Conservation (phyloP, 1,284 basidiomycete genomes). For the Trichosporon sp. region DNA sequence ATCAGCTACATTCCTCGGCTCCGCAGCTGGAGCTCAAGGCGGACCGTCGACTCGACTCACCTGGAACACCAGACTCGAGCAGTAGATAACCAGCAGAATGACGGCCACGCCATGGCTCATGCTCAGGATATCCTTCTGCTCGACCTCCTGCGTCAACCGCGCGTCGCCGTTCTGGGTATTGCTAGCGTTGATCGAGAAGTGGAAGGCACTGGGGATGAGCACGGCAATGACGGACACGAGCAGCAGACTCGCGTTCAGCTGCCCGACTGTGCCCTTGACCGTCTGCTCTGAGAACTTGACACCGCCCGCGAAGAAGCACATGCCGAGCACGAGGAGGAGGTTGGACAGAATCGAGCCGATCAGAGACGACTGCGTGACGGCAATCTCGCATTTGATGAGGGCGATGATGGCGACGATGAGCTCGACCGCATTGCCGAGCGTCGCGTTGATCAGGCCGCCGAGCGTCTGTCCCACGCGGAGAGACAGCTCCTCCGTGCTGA, state of each 20-base stretch:
- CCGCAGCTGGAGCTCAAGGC: no score
- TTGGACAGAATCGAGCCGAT: constrained; percentile 62
- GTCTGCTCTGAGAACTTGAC: constrained; percentile 45
- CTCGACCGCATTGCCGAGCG: constrained; percentile 52
- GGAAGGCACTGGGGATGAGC: constrained; percentile 51
- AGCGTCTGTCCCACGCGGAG: constrained; percentile 68
- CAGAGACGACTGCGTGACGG: constrained; percentile 68
- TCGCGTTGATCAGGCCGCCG: constrained; percentile 50
- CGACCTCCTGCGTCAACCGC: constrained; percentile 34
- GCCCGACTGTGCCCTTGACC: constrained; percentile 46
- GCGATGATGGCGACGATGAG: constrained; percentile 65
- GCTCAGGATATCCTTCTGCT: constrained; percentile 56
- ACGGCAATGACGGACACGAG: constrained; percentile 52
- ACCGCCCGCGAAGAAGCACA: constrained; percentile 53
- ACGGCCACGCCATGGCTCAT: constrained; percentile 78
- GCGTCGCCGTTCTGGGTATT: constrained; percentile 19
- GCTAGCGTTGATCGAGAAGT: constrained; percentile 46
- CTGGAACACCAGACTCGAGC: constrained; percentile 72
- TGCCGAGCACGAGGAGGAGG: constrained; percentile 68
- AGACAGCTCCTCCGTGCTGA: constrained; percentile 81
- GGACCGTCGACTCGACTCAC: background rate
- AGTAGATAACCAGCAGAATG: constrained; percentile 66
- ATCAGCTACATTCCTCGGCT: background rate
- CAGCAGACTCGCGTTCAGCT: constrained; percentile 51
- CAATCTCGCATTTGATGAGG: constrained; percentile 70